Base-by-base conservation (phyloP, 345 rosid species). In the Litchi chinensis region DNA sequence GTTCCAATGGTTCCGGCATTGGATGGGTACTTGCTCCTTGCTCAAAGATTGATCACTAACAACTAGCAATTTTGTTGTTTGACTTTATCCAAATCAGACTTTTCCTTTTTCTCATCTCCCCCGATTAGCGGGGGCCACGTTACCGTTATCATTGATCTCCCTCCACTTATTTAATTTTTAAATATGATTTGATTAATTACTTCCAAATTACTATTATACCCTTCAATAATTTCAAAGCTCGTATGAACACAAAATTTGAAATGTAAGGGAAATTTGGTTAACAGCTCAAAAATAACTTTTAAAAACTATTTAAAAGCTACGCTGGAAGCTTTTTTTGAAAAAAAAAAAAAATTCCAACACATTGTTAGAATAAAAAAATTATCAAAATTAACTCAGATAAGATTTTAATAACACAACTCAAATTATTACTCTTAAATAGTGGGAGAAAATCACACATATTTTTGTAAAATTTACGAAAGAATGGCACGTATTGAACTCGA, bases 61-160 rank as follows among this genome's bases (percentile, higher is more conserved):
- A 11, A 12, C n/a, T 8, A 9, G 37, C 54, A 0, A 8, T 18
- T 24, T 73, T 52, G 60, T 43, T 86, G 54, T 72, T 80, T 32
- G 77, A 79, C 84, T 78, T 78, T 16, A 21, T 75, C 76, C 75
- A 12, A 19, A 41, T 48, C 1, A 1, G 10, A 18, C 19, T 65
- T 21, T 19, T 6, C 44, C 40, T 60, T 54, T 54, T 9, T 16
- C n/a, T 48, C 77, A 70, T 32, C 12, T 19, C 74, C 74, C 79
- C 71, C 70, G 28, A 79, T 75, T 75, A 43, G 82, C 77, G 79
- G 86, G 87, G 85, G 70, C 83, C 86, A 70, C 82, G 74, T 85
- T 83, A 77, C 92, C 89, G 88, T 85, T 82, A 83, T 74, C 71
- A 79, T 86, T 83, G 75, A 70, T 73, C 80, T 70, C 74, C 72